These are phyloP conservation scores for Fusarium pseudoanthophilum DNA, from an alignment of 2,329 filamentous ascomycete species.

Conservation along the genomic window DNA sequence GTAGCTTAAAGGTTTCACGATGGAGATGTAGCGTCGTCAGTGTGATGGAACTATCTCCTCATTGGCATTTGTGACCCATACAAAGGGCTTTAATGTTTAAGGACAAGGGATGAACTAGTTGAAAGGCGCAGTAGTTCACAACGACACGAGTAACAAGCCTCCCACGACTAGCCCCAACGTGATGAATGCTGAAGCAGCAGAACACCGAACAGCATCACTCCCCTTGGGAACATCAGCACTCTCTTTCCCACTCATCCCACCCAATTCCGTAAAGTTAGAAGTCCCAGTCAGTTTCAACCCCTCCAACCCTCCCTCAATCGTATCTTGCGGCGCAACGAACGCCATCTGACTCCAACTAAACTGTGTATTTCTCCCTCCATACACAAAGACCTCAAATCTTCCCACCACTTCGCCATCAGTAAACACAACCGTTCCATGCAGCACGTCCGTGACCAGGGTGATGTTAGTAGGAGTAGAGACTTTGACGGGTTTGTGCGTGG, in stretches of 20 bases:
- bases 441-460: background rate
- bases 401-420: background rate
- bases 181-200: background rate
- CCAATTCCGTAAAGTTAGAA: background rate
- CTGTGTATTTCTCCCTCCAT: conserved; percentile 15
- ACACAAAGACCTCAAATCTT: conserved; percentile 22
- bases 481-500: conserved; percentile 8
- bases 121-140: rapidly evolving
- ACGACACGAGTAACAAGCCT: background rate
- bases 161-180: background rate
- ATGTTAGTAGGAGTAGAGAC: background rate
- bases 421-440: conserved; percentile 1
- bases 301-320: background rate
- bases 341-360: conserved; percentile 31
- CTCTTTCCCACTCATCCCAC: background rate
- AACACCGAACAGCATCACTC: background rate
- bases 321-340: conserved; percentile 11
- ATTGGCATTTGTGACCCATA: too few species aligned
- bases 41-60: too few species aligned
- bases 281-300: background rate
- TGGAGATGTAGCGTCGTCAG: too few species aligned
- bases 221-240: background rate
- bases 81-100: too few species aligned
- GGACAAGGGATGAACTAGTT: background rate
- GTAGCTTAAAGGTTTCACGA: too few species aligned